Percentiles rank a stretch among this genome's conserved stretches.
These are phyloP conservation scores for Cladorrhinum sp. DNA, from an alignment of 2,329 filamentous ascomycete species.

Conservation along the genomic window DNA sequence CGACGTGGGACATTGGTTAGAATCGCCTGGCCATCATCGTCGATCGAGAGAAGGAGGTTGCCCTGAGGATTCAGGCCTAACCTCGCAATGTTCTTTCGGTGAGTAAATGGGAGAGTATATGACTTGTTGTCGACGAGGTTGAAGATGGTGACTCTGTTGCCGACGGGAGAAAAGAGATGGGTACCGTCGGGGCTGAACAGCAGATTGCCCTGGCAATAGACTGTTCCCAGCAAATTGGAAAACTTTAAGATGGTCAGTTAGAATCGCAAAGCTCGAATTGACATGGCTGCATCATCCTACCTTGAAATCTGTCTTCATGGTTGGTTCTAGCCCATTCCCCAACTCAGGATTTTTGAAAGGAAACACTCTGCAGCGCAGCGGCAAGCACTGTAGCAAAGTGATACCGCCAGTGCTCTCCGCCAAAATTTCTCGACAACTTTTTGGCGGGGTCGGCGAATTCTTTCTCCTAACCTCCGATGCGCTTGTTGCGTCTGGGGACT, in stretches of 20 bases:
- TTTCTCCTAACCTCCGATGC: slow-evolving; percentile 24
- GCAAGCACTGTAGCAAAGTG: slow-evolving; percentile 24
- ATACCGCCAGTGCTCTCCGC: slow-evolving; percentile 16
- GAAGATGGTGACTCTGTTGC: slow-evolving; percentile 93
- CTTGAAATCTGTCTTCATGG: slow-evolving; percentile 99
- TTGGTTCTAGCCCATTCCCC: slow-evolving; percentile 36
- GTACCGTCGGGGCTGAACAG: slow-evolving; percentile 96
- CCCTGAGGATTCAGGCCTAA: slow-evolving; percentile 86
- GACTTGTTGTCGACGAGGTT: slow-evolving; percentile 94
- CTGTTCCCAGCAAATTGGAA: slow-evolving; percentile 95
- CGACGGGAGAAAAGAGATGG: slow-evolving; percentile 91
- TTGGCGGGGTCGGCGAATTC: slow-evolving; percentile 29
- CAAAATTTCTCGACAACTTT: slow-evolving; percentile 27
- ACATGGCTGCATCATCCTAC: slow-evolving; percentile 43
- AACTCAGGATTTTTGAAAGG: neutral
- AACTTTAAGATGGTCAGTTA: slow-evolving; percentile 57
- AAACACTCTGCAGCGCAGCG: slow-evolving; percentile 27
- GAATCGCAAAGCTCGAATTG: neutral
- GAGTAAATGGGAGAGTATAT: slow-evolving; percentile 81
- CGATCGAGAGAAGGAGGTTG: slow-evolving; percentile 87
- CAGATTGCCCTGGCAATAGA: slow-evolving; percentile 97
- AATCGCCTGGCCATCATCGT: slow-evolving; percentile 91
- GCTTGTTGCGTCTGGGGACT: neutral
- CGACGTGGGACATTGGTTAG: slow-evolving; percentile 85
- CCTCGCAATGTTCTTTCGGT: slow-evolving; percentile 87